These are phyloP conservation scores for Verbascum thapsus DNA, from an alignment of 257 asterid species.

Conservation along the genomic window DNA sequence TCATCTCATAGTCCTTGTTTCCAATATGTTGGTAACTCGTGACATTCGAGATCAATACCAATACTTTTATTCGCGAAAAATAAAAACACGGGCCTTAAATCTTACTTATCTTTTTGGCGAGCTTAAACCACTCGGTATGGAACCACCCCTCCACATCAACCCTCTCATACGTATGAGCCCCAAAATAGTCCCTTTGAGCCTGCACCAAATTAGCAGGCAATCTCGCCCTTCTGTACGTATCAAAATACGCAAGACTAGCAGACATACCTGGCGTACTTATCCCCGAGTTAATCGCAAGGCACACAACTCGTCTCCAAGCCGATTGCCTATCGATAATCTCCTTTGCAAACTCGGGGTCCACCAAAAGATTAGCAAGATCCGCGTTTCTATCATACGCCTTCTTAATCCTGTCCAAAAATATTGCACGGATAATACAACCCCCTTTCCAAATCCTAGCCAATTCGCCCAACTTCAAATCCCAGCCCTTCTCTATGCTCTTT, in stretches of 20 bases:
- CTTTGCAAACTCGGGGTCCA: conserved; percentile 90
- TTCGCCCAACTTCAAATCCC: conserved; percentile 88
- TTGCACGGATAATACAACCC: conserved; percentile 92
- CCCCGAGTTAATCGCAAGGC: conserved; percentile 80
- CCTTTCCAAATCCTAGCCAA: conserved; percentile 98
- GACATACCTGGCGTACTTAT: conserved; percentile 98
- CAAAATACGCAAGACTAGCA: conserved; percentile 90
- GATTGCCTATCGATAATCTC: conserved; percentile 85
- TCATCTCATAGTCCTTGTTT: conserved; percentile 12
- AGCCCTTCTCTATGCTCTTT: conserved; percentile 83
- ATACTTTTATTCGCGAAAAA: conserved; percentile 28
- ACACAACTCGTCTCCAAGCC: conserved; percentile 92
- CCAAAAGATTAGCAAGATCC: conserved; percentile 82
- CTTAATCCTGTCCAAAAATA: conserved; percentile 94
- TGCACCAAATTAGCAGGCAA: conserved; percentile 94
- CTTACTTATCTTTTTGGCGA: conserved; percentile 57
- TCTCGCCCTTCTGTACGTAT: conserved; percentile 79
- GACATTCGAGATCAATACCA: conserved; percentile 22
- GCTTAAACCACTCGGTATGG: conserved; percentile 96
- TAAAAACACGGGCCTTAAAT: conserved; percentile 24
- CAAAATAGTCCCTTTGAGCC: conserved; percentile 95
- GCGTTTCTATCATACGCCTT: conserved; percentile 85
- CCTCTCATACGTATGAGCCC: conserved; percentile 95
- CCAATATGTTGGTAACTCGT: conserved; percentile 2
- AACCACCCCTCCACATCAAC: conserved; percentile 69